Conservation (phyloP, 805 yeast genomes). For the Hanseniaspora occidentalis region DNA sequence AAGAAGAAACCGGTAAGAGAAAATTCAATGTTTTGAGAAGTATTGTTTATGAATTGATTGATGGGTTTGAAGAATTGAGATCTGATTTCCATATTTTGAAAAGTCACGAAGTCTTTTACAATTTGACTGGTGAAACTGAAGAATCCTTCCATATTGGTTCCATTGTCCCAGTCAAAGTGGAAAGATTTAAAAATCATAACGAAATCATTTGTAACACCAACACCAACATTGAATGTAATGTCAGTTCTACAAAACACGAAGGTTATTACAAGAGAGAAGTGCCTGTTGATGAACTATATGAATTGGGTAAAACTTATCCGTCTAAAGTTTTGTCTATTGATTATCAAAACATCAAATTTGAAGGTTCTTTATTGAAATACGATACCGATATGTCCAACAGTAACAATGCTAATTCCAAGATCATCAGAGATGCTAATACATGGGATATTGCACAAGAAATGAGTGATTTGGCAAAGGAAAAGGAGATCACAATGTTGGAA, state of each 20-base stretch:
- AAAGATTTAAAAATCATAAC: slow-evolving; percentile 28
- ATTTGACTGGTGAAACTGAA: slow-evolving; percentile 77
- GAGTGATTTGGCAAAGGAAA: slow-evolving; percentile 46
- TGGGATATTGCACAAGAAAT: slow-evolving; percentile 78
- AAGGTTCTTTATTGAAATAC: slow-evolving; percentile 53
- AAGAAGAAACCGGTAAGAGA: slow-evolving; percentile 30
- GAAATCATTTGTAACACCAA: slow-evolving; percentile 35
- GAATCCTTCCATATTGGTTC: slow-evolving; percentile 56
- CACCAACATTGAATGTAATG: slow-evolving; percentile 52
- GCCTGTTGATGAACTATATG: slow-evolving; percentile 32
- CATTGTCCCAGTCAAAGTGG: slow-evolving; percentile 67
- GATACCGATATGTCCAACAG: slow-evolving; percentile 43
- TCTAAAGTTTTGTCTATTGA: slow-evolving; percentile 64
- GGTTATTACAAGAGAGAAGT: slow-evolving; percentile 32
- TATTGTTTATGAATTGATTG: slow-evolving; percentile 55
- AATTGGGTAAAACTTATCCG: slow-evolving; percentile 72
- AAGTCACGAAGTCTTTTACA: slow-evolving; percentile 66
- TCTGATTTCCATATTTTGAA: slow-evolving; percentile 52
- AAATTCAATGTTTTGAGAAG: slow-evolving; percentile 21
- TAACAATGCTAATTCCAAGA: slow-evolving; percentile 15
- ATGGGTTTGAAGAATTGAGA: slow-evolving; percentile 80
- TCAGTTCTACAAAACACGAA: slow-evolving; percentile 34
- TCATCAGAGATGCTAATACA: slow-evolving; percentile 41
- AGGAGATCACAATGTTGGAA: slow-evolving; percentile 38
- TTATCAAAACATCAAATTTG: slow-evolving; percentile 64